Evolutionary conservation across 176 grass and related monocot genomes (phyloP).

Genomic region (Ampelocalamus luodianensis): DNA sequence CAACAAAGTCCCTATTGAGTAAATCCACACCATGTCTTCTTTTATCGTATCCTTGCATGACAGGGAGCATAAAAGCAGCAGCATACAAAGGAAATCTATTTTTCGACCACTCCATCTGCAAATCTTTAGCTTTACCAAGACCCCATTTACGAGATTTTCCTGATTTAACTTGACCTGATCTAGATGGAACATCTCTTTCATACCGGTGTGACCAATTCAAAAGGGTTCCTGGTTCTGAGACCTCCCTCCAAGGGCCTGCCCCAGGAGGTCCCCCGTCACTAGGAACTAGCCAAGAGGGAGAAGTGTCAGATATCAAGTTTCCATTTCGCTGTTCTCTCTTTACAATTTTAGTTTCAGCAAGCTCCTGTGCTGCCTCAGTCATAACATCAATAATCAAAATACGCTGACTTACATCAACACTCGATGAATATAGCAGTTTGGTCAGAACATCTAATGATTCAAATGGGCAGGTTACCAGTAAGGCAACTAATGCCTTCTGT

Average conservation of each 20-base stretch:
- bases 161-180: slow-evolving; percentile 71
- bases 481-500: slow-evolving; percentile 80
- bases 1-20: slow-evolving; percentile 84
- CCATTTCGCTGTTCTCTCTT: slow-evolving; percentile 46
- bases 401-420: slow-evolving; percentile 82
- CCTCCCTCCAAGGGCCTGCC: slow-evolving; percentile 86
- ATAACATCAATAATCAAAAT: slow-evolving; percentile 93
- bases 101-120: slow-evolving; percentile 59
- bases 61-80: slow-evolving; percentile 95
- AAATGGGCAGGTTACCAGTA: slow-evolving; percentile 84
- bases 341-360: slow-evolving; percentile 74
- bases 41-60: slow-evolving; percentile 93
- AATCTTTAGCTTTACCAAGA: slow-evolving; percentile 63
- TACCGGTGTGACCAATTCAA: slow-evolving; percentile 77
- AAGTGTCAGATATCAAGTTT: slow-evolving; percentile 73
- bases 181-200: slow-evolving; percentile 94
- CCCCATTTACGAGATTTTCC: slow-evolving; percentile 97
- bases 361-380: slow-evolving; percentile 91
- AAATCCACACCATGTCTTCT: slow-evolving; percentile 80
- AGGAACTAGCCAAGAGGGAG: slow-evolving; percentile 85
- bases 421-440: slow-evolving; percentile 88
- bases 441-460: slow-evolving; percentile 81
- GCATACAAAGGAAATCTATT: slow-evolving; percentile 95
- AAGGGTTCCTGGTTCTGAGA: slow-evolving; percentile 70
- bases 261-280: slow-evolving; percentile 65